Evolutionary conservation across 1,139 yeast species (phyloP).

Genomic region (Nakaseomyces glabratus): DNA sequence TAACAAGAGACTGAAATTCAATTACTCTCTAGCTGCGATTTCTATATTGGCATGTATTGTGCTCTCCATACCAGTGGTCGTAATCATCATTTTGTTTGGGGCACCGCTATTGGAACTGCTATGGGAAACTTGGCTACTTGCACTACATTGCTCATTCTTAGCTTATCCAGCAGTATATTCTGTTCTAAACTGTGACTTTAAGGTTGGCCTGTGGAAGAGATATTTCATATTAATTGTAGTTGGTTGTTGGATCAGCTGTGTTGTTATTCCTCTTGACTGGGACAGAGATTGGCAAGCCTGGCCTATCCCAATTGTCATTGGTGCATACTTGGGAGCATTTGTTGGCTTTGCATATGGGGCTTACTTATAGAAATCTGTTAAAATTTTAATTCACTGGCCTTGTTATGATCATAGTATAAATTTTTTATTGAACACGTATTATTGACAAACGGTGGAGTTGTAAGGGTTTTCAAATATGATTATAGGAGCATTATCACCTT

Average conservation of each 20-base stretch:
- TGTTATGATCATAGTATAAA: no score
- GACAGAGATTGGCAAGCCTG: conserved; percentile 95
- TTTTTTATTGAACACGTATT: no score
- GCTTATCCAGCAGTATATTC: conserved; percentile 52
- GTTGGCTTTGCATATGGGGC: conserved; percentile 40
- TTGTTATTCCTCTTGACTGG: conserved; percentile 96
- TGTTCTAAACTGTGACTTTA: conserved; percentile 50
- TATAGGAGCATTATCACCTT: no score
- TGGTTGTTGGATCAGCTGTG: conserved; percentile 89
- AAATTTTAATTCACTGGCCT: no score
- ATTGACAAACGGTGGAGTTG: no score
- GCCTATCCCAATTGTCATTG: conserved; percentile 88
- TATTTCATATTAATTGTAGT: conserved; percentile 42
- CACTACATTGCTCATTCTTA: conserved; percentile 57
- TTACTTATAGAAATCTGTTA: conserved; percentile 21
- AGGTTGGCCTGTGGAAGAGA: conserved; percentile 39
- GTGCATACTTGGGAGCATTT: conserved; percentile 65
- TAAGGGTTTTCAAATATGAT: no score
- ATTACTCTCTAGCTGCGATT: conserved; percentile 34
- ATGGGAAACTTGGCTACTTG: conserved; percentile 52
- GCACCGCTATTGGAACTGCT: conserved; percentile 62
- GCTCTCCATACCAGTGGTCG: conserved; percentile 45
- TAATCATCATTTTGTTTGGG: conserved; percentile 61
- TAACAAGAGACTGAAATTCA: conserved; percentile 30
- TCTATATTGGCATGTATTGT: conserved; percentile 35